A percentile compares a stretch with the other conserved stretches of the same genome.
These are phyloP conservation scores for Phlebopus sp. DNA, from an alignment of 1,284 basidiomycete species.

Conservation along the genomic window DNA sequence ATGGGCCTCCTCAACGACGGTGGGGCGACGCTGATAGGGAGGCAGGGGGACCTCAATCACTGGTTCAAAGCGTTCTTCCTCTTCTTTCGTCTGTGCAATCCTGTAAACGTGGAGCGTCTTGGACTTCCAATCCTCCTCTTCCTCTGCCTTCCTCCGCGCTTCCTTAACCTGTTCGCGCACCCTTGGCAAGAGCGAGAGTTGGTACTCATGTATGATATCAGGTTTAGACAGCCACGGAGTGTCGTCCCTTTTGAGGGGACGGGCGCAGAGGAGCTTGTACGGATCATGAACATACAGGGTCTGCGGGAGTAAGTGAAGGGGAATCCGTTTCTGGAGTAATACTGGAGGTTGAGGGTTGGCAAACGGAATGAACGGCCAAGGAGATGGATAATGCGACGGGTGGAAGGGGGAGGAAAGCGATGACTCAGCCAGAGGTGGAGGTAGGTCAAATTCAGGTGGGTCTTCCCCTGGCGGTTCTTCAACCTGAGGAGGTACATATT, in stretches of 20 bases:
- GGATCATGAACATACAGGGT: constrained; percentile 29
- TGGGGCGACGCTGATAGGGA: constrained; percentile 10
- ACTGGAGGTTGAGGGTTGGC: constrained; percentile 10
- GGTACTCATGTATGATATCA: constrained; percentile 20
- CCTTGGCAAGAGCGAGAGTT: constrained; percentile 1
- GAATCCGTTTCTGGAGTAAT: constrained; percentile 32
- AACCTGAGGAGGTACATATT: background rate
- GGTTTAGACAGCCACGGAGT: constrained; percentile 19
- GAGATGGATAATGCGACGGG: constrained; percentile 31
- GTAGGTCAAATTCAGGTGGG: background rate
- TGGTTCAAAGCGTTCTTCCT: constrained; percentile 18
- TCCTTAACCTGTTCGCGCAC: background rate
- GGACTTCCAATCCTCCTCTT: constrained; percentile 12
- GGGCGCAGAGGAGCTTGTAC: constrained; percentile 11
- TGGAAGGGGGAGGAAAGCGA: constrained; percentile 24
- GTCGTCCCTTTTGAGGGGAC: background rate
- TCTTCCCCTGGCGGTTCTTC: background rate
- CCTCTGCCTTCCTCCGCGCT: constrained; percentile 5
- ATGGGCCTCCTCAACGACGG: constrained; percentile 34
- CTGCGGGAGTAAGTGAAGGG: constrained; percentile 33
- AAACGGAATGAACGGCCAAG: constrained; percentile 36
- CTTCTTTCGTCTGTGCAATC: constrained; percentile 15
- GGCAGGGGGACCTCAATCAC: constrained; percentile 23
- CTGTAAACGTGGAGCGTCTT: constrained; percentile 19
- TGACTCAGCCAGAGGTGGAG: constrained; percentile 2